phyloP scores from a whole-genome alignment of 768 basidiomycete genomes.

The Suillus sp. region DNA sequence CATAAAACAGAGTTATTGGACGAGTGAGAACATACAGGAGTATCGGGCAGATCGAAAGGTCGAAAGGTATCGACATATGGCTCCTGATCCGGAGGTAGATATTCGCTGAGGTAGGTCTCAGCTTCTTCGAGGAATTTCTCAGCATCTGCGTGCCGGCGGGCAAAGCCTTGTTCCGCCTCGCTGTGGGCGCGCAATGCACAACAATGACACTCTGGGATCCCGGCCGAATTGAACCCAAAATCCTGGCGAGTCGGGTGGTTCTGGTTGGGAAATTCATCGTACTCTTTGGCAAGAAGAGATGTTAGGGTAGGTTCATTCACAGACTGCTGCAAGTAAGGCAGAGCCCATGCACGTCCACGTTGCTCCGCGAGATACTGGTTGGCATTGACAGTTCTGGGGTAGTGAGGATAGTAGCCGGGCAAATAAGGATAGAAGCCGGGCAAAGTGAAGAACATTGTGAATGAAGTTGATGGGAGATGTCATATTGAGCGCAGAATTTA shows the following conservation, averaged over 20 bases:
- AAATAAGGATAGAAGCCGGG: neutral
- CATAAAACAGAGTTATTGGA: neutral
- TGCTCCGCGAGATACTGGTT: slow-evolving; percentile 28
- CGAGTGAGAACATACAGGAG: slow-evolving; percentile 1
- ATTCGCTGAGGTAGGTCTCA: neutral
- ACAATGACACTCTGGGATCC: too few relatives aligned
- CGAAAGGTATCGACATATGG: neutral
- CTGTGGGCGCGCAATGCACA: neutral
- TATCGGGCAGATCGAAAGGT: neutral
- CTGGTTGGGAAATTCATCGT: slow-evolving; percentile 2
- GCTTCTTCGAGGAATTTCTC: slow-evolving; percentile 1
- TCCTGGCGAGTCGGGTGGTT: too few relatives aligned
- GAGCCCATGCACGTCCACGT: neutral
- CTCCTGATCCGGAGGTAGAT: neutral
- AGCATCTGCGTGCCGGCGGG: neutral
- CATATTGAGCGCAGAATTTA: neutral
- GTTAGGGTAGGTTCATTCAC: slow-evolving; percentile 6
- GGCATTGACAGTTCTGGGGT: slow-evolving; percentile 18
- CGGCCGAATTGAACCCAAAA: too few relatives aligned
- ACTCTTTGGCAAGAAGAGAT: slow-evolving; percentile 3
- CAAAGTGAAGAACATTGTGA: neutral
- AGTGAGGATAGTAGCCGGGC: neutral
- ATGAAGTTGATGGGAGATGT: neutral
- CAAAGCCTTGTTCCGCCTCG: neutral
- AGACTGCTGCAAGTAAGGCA: neutral